Evolutionary conservation across 2,329 filamentous ascomycete species (phyloP).

Genomic region (Ceratocystis colombiana): DNA sequence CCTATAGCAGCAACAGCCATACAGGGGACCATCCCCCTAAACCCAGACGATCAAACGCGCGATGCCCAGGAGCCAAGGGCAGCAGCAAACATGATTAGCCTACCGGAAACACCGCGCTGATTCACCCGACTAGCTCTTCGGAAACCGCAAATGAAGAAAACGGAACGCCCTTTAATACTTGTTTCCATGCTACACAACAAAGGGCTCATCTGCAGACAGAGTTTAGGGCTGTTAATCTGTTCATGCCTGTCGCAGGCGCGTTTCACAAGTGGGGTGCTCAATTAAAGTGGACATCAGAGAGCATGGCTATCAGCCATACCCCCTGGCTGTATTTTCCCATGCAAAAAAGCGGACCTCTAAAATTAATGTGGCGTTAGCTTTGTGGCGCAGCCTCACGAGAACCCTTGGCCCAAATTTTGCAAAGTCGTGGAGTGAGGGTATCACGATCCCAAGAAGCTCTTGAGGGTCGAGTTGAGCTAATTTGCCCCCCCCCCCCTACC

Average conservation of each 20-base stretch:
- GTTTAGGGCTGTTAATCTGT: neutral
- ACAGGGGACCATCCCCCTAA: neutral
- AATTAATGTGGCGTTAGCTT: neutral
- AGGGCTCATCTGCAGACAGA: too few species aligned
- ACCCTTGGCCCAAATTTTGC: slow-evolving; percentile 17
- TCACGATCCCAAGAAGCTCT: neutral
- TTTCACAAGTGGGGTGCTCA: neutral
- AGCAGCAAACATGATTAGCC: neutral
- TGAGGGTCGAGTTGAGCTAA: neutral
- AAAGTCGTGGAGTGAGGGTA: neutral
- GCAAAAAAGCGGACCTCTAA: neutral
- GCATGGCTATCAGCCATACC: neutral
- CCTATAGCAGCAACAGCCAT: slow-evolving; percentile 3
- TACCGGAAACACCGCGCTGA: slow-evolving; percentile 7
- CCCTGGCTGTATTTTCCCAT: neutral
- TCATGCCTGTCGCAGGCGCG: neutral
- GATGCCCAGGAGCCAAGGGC: neutral
- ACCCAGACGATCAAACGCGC: neutral
- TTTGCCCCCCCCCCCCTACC: too few species aligned
- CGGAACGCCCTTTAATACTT: neutral
- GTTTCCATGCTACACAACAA: too few species aligned
- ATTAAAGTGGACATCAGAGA: neutral
- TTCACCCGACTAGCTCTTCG: neutral
- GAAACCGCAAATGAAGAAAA: neutral
- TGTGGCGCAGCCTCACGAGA: slow-evolving; percentile 15